phyloP scores from a whole-genome alignment of 2,329 filamentous ascomycete genomes.

The Arachnomyces sp. region DNA sequence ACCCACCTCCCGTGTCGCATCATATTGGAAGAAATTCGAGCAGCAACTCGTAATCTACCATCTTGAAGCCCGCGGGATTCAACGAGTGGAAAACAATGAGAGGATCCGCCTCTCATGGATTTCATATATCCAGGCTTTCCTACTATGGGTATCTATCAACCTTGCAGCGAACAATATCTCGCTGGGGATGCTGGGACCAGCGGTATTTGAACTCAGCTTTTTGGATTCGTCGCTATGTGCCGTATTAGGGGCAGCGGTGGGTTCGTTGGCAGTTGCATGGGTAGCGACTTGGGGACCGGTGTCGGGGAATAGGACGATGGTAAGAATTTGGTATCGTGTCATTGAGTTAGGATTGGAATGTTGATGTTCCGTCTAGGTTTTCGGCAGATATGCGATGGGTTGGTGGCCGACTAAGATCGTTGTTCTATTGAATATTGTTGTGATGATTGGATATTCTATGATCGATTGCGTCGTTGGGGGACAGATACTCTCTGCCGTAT shows the following conservation, averaged over 20 bases:
- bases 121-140: conserved; percentile 49
- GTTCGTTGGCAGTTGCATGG: conserved; percentile 50
- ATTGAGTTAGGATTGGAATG: conserved; percentile 1
- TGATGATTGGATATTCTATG: conserved; percentile 55
- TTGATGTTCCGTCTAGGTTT: conserved; percentile 31
- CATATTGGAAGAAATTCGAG: conserved; percentile 30
- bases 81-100: conserved; percentile 49
- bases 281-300: conserved; percentile 55
- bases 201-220: conserved; percentile 53
- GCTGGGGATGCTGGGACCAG: conserved; percentile 56
- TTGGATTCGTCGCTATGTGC: conserved; percentile 49
- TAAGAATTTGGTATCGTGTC: conserved; percentile 16
- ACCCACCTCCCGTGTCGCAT: conserved; percentile 21
- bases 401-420: conserved; percentile 60
- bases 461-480: conserved; percentile 61
- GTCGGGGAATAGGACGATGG: conserved; percentile 56
- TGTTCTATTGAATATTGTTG: conserved; percentile 55
- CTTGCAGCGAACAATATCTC: conserved; percentile 58
- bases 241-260: conserved; percentile 51
- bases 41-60: conserved; percentile 35
- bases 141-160: conserved; percentile 58
- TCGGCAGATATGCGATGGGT: conserved; percentile 56
- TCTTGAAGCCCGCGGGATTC: conserved; percentile 53
- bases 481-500: conserved; percentile 61
- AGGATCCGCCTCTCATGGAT: conserved; percentile 45